phyloP scores from a whole-genome alignment of 257 asterid genomes.

The Handroanthus guayacan region DNA sequence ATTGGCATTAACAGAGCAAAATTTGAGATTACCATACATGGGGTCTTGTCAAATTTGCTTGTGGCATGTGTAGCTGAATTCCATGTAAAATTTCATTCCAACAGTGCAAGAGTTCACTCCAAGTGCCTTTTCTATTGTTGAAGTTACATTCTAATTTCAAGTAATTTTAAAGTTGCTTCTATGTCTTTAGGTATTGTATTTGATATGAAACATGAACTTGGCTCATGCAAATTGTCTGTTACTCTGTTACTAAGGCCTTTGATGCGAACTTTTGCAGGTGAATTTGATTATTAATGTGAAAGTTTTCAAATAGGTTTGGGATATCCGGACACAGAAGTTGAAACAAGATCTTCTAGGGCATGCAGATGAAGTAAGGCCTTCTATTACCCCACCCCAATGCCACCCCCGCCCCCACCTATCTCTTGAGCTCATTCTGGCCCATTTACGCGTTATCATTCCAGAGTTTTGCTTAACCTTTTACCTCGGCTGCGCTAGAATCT shows the following conservation, averaged over 20 bases:
- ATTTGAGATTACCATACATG: not conserved
- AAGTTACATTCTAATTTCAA: not conserved
- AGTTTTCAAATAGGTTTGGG: slow-evolving; percentile 76
- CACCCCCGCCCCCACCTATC: too few relatives aligned
- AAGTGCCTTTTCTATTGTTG: not conserved
- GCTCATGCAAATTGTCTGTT: not conserved
- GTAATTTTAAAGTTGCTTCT: not conserved
- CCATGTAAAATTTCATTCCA: not conserved
- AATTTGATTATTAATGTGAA: slow-evolving; percentile 29
- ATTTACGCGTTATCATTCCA: not conserved
- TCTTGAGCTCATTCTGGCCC: not conserved
- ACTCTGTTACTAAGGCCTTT: not conserved
- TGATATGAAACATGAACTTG: not conserved
- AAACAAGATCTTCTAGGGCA: slow-evolving; percentile 98
- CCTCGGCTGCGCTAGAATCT: slow-evolving; percentile 4
- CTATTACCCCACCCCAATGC: not conserved
- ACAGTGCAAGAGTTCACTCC: not conserved
- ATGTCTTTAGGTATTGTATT: slow-evolving; percentile 10
- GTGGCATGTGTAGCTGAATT: not conserved
- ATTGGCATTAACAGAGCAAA: too few relatives aligned
- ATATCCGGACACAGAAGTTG: slow-evolving; percentile 82
- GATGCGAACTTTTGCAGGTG: not conserved
- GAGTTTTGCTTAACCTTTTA: not conserved
- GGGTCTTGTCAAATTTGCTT: not conserved
- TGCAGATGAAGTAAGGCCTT: slow-evolving; percentile 81